Percentiles rank a stretch among this genome's conserved stretches.
These are phyloP conservation scores for Nicotiana obtusifolia DNA, from an alignment of 257 asterid species.

Conservation along the genomic window DNA sequence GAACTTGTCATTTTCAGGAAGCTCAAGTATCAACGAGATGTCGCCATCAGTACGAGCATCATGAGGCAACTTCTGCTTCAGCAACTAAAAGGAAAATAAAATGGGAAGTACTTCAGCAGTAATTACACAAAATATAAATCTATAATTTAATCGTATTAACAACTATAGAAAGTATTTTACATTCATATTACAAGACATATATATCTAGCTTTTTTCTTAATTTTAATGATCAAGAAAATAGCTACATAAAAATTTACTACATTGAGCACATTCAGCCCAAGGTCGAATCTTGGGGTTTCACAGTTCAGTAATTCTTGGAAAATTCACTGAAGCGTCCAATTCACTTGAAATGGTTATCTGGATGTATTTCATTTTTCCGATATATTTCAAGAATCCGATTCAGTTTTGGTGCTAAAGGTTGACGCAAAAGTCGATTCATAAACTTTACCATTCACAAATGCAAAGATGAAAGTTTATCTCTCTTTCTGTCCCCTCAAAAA, in stretches of 20 bases:
- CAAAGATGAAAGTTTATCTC: not conserved
- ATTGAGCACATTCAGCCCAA: not conserved
- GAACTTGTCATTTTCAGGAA: constrained; percentile 53
- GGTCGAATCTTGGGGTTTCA: not conserved
- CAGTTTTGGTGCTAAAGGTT: not conserved
- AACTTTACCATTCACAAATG: not conserved
- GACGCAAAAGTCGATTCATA: not conserved
- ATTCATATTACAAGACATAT: not conserved
- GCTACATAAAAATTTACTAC: not conserved
- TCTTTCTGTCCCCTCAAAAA: not conserved
- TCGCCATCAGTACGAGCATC: constrained; percentile 31
- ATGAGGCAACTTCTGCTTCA: constrained; percentile 29
- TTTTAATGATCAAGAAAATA: not conserved
- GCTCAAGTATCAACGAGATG: constrained; percentile 44
- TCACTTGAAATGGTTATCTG: not conserved
- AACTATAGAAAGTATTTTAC: not conserved
- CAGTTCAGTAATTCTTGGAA: not conserved
- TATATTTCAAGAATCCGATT: not conserved
- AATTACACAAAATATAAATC: not conserved
- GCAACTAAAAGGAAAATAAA: constrained; percentile 8
- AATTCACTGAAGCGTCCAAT: not conserved
- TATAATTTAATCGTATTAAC: not conserved
- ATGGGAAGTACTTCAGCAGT: constrained; percentile 2
- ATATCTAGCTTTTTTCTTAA: not conserved
- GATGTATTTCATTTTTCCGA: not conserved